phyloP scores from a whole-genome alignment of 1,284 basidiomycete genomes.

The Moniliophthora roreri region DNA sequence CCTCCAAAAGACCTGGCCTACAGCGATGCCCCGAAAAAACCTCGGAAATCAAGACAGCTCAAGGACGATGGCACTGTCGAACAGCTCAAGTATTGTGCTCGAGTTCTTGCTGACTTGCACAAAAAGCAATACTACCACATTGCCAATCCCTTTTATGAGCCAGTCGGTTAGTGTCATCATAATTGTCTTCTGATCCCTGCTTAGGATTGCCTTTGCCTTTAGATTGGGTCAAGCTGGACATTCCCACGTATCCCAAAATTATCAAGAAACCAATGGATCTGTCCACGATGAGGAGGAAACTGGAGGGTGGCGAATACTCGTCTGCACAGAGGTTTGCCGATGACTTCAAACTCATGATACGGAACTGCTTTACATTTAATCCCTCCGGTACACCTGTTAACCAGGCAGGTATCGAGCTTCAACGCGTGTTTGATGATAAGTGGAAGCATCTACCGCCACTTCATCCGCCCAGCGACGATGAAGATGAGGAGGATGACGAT shows the following conservation, averaged over 20 bases:
- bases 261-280: slow-evolving; percentile 97
- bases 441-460: slow-evolving; percentile 79
- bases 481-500: slow-evolving; percentile 45
- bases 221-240: slow-evolving; percentile 79
- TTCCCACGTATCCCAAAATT: slow-evolving; percentile 85
- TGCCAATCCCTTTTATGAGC: slow-evolving; percentile 89
- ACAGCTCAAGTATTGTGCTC: slow-evolving; percentile 83
- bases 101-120: slow-evolving; percentile 76
- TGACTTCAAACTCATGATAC: slow-evolving; percentile 93
- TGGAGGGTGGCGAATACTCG: slow-evolving; percentile 76
- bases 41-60: slow-evolving; percentile 56
- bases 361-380: slow-evolving; percentile 94
- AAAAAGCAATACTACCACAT: slow-evolving; percentile 77
- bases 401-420: slow-evolving; percentile 77
- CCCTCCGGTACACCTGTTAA: slow-evolving; percentile 87
- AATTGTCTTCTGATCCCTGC: too few relatives aligned
- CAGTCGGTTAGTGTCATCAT: slow-evolving; percentile 83
- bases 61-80: slow-evolving; percentile 76
- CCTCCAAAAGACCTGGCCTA: slow-evolving; percentile 91
- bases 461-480: slow-evolving; percentile 44
- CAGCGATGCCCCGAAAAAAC: slow-evolving; percentile 72
- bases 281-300: slow-evolving; percentile 82
- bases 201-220: too few relatives aligned
- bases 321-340: slow-evolving; percentile 80
- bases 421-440: slow-evolving; percentile 89